These are phyloP conservation scores for Claviceps sp. DNA, from an alignment of 2,329 filamentous ascomycete genomes.

Conservation along the genomic window DNA sequence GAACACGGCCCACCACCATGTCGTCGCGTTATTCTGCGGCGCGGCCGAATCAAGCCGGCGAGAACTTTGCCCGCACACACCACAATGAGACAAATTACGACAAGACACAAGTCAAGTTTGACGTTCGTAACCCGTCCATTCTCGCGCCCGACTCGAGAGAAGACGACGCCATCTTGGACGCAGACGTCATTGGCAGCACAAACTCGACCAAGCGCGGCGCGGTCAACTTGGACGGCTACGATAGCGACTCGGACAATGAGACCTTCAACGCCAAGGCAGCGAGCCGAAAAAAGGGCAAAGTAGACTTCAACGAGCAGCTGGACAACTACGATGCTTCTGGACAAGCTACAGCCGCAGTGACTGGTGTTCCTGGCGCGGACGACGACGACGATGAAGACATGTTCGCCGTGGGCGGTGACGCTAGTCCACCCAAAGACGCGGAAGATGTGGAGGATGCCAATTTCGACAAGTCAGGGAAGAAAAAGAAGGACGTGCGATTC, in stretches of 20 bases:
- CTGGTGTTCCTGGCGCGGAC: conserved; percentile 16
- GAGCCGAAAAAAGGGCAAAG: conserved; percentile 37
- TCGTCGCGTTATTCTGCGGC: conserved; percentile 26
- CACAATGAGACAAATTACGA: conserved; percentile 41
- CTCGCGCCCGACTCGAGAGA: conserved; percentile 71
- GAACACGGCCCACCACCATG: conserved; percentile 5
- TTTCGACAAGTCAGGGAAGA: conserved; percentile 34
- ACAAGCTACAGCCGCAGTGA: conserved; percentile 23
- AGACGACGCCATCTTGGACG: conserved; percentile 62
- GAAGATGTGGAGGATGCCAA: conserved; percentile 24
- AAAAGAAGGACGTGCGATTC: conserved; percentile 49
- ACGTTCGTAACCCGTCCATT: conserved; percentile 85
- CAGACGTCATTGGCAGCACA: conserved; percentile 79
- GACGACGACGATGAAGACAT: conserved; percentile 65
- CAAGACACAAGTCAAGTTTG: conserved; percentile 77
- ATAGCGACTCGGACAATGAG: conserved; percentile 86
- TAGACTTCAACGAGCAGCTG: conserved; percentile 36
- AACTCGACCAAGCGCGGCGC: conserved; percentile 78
- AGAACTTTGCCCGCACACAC: conserved; percentile 66
- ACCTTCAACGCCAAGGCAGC: conserved; percentile 68
- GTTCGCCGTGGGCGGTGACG: conserved; percentile 60
- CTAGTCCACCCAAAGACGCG: conserved; percentile 21
- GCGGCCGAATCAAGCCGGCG: conserved; percentile 70
- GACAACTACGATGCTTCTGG: conserved; percentile 39
- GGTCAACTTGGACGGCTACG: conserved; percentile 93